phyloP scores from a whole-genome alignment of 1,139 yeast species.

The Magnusiomyces magnusii region DNA sequence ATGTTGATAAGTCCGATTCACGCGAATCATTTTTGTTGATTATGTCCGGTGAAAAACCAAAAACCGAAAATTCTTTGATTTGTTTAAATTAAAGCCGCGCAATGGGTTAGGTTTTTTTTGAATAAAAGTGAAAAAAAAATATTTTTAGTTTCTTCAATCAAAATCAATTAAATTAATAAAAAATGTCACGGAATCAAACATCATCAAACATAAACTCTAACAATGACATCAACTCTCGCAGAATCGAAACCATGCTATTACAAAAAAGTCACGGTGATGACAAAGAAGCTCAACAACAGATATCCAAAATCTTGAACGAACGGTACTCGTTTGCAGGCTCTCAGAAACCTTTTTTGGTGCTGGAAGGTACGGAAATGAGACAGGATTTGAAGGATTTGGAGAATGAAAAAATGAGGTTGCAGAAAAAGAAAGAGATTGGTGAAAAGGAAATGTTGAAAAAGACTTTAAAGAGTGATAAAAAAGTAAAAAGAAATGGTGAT shows the following conservation, averaged over 20 bases:
- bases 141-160: too few species aligned
- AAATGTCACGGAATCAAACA: too few species aligned
- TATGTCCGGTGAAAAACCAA: too few species aligned
- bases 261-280: not conserved
- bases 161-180: too few species aligned
- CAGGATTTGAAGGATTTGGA: constrained; percentile 8
- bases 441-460: not conserved
- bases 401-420: constrained; percentile 13
- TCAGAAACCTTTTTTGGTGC: constrained; percentile 3
- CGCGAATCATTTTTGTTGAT: too few species aligned
- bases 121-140: too few species aligned
- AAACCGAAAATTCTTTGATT: too few species aligned
- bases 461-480: not conserved
- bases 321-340: constrained; percentile 2
- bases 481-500: not conserved
- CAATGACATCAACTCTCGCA: not conserved
- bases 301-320: not conserved
- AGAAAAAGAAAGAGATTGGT: not conserved
- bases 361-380: not conserved
- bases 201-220: too few species aligned
- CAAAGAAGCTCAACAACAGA: not conserved
- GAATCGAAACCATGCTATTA: not conserved
- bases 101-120: too few species aligned
- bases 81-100: too few species aligned
- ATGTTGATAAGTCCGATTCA: too few species aligned